A percentile compares a stretch with the other conserved stretches of the same genome.
Conservation (phyloP, 2,329 filamentous ascomycete species). For the Cladosporium halotolerans region DNA sequence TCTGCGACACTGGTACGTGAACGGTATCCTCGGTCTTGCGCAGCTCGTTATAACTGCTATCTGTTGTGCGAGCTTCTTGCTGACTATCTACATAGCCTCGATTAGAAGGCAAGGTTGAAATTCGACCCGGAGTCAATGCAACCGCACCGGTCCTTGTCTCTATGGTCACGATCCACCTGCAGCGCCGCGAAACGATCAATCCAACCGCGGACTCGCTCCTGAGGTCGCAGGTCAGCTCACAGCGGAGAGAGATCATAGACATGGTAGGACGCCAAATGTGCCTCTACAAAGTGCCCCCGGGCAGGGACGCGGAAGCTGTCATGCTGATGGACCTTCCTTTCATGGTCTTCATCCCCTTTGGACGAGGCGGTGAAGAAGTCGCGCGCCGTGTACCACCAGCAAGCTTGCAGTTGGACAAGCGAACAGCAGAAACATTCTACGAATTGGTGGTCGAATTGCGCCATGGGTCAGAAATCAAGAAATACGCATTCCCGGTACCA, state of each 20-base stretch:
- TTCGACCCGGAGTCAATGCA: slow-evolving; percentile 76
- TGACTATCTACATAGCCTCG: slow-evolving; percentile 58
- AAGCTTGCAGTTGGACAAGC: slow-evolving; percentile 79
- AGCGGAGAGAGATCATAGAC: slow-evolving; percentile 83
- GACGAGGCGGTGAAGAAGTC: slow-evolving; percentile 81
- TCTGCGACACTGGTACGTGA: slow-evolving; percentile 83
- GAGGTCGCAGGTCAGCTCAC: slow-evolving; percentile 77
- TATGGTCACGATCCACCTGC: slow-evolving; percentile 87
- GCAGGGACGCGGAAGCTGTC: slow-evolving; percentile 79
- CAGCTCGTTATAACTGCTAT: too few relatives aligned
- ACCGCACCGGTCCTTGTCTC: slow-evolving; percentile 87
- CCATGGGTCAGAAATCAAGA: slow-evolving; percentile 69
- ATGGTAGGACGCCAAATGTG: slow-evolving; percentile 94
- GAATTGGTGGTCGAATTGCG: slow-evolving; percentile 94
- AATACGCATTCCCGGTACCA: slow-evolving; percentile 85
- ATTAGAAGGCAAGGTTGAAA: slow-evolving; percentile 96
- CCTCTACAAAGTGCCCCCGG: slow-evolving; percentile 77
- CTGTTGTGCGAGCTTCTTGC: background rate
- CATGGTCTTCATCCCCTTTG: slow-evolving; percentile 94
- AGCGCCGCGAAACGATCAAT: slow-evolving; percentile 92
- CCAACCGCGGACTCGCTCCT: slow-evolving; percentile 90
- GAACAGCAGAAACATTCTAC: slow-evolving; percentile 95
- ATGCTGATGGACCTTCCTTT: slow-evolving; percentile 96
- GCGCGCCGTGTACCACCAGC: slow-evolving; percentile 87
- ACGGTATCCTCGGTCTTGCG: background rate